Base-by-base conservation (phyloP, 2,329 filamentous ascomycete species). In the Penicillium brevicompactum region DNA sequence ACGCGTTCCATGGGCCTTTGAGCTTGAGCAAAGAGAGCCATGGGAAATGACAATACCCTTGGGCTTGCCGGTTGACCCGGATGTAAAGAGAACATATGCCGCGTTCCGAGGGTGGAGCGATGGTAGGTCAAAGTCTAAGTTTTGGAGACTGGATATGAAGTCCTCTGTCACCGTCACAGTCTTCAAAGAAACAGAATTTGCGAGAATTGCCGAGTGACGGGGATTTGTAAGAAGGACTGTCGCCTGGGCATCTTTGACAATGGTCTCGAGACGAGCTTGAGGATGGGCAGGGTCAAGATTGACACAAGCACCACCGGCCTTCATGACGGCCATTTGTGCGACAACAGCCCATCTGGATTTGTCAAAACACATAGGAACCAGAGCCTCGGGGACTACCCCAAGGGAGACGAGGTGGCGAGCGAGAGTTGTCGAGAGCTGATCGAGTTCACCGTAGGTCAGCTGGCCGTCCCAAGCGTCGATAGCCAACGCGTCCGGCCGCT, bases 401-500 rank as follows among this genome's bases (percentile, higher is more conserved):
- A 18, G n/a, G 7, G 8, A 10, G 8, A n/a, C 7, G 18, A 9
- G 8, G 7, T 18, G 14, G 4, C 18, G 24, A 21, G 38, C 38
- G 3, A 41, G 16, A n/a, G n/a, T n/a, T 10, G 38, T 10, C 5
- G 18, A 18, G 6, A 18, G 38, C 6, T 16, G n/a, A 21, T 21
- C 38, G 11, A 45, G 43, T 31, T 45, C 43, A 16, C 24, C 8
- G 24, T 45, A 45, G 22, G 24, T 45, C 24, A 45, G 24, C n/a
- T 18, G n/a, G 24, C 43, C 43, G 30, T 45, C 43, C 43, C 43
- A 45, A n/a, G 43, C 43, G 14, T 14, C 8, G 11, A 45, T n/a
- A 9, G 43, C 43, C n/a, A n/a, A 14, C n/a, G 43, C 24, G 10
- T 30, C 27, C 6, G 69, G 34, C 13, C 34, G 13, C n/a, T 13